phyloP scores from a whole-genome alignment of 2,329 filamentous ascomycete genomes.

The Pezicula carpinea region DNA sequence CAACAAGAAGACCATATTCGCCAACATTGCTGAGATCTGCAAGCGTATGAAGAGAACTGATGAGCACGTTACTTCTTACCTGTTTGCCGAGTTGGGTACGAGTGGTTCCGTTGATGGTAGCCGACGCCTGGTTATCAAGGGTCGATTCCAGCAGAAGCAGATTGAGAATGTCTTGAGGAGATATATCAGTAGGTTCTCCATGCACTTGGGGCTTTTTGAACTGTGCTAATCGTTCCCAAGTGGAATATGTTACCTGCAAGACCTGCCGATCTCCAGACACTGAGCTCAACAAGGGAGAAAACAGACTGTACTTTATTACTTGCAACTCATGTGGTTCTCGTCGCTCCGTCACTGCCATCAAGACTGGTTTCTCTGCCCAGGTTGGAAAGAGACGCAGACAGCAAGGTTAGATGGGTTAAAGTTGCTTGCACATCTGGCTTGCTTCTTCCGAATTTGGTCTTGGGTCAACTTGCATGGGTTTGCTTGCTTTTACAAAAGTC shows the following conservation, averaged over 20 bases:
- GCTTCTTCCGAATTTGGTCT: constrained; percentile 5
- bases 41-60: constrained; percentile 99
- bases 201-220: constrained; percentile 16
- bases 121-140: constrained; percentile 94
- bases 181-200: constrained; percentile 73
- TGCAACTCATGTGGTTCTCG: constrained; percentile 84
- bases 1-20: constrained; percentile 99
- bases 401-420: constrained; percentile 58
- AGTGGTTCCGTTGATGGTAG: constrained; percentile 91
- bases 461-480: background rate
- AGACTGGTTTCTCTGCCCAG: constrained; percentile 99
- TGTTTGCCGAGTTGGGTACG: constrained; percentile 98
- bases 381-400: constrained; percentile 98
- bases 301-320: constrained; percentile 97
- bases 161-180: constrained; percentile 95
- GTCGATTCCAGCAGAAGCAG: constrained; percentile 99
- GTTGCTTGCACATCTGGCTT: constrained; percentile 2
- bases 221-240: constrained; percentile 22
- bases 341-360: constrained; percentile 93
- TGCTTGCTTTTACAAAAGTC: too few species aligned
- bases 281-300: constrained; percentile 97
- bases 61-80: constrained; percentile 93
- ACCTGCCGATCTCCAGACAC: constrained; percentile 94
- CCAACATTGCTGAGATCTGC: constrained; percentile 98
- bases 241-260: constrained; percentile 99